Conservation (phyloP, 176 grass and related monocot species). For the Ananas comosus region DNA sequence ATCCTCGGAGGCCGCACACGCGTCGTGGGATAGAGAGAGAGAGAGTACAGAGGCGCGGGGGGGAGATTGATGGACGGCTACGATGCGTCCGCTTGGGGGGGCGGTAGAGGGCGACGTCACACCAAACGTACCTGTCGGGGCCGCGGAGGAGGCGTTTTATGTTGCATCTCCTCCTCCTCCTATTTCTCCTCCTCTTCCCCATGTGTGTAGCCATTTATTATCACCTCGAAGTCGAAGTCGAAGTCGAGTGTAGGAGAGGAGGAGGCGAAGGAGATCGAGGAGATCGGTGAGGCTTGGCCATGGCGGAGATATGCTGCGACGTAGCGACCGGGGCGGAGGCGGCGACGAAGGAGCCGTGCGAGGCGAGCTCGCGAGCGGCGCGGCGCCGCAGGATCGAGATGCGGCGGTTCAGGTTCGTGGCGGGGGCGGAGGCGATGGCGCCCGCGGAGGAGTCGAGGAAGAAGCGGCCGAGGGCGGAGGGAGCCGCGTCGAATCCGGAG, state of each 20-base stretch:
- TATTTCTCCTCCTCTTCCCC: background rate
- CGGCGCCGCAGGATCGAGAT: constrained; percentile 49
- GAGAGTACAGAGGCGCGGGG: background rate
- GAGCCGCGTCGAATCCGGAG: background rate
- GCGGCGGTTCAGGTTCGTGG: constrained; percentile 35
- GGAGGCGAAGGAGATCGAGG: too few relatives aligned
- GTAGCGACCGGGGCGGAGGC: constrained; percentile 14
- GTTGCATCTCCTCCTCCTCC: background rate
- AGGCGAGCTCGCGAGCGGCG: constrained; percentile 28
- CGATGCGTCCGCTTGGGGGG: background rate
- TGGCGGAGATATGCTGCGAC: constrained; percentile 50
- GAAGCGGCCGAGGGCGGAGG: constrained; percentile 24
- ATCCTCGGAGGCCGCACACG: background rate
- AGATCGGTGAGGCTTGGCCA: background rate
- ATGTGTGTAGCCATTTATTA: background rate
- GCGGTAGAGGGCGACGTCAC: background rate
- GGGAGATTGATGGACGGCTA: background rate
- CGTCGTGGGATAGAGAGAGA: background rate
- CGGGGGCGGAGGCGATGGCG: background rate
- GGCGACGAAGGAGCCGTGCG: constrained; percentile 10
- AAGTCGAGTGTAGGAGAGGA: background rate
- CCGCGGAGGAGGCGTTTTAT: background rate
- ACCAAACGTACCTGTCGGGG: background rate
- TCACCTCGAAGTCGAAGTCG: background rate
- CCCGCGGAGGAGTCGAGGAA: background rate